Conservation (phyloP, 2,329 filamentous ascomycete species). For the Akanthomyces uredinophilus region DNA sequence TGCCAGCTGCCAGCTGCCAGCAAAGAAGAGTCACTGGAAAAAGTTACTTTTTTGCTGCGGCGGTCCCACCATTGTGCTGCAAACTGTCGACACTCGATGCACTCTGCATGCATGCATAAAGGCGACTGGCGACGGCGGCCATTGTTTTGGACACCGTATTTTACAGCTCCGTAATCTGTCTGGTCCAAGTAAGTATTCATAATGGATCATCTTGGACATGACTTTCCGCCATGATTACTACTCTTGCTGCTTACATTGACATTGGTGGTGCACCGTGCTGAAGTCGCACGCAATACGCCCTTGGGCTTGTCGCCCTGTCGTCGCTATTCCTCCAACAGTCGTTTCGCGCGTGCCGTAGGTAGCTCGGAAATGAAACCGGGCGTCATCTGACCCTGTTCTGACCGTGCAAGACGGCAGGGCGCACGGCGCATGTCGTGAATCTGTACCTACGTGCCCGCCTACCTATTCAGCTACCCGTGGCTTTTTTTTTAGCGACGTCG, state of each 20-base stretch:
- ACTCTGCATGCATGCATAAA: too few relatives aligned
- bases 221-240: too few relatives aligned
- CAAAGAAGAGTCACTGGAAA: background rate
- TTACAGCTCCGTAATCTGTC: background rate
- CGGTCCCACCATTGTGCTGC: background rate
- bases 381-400: background rate
- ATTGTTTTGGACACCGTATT: background rate
- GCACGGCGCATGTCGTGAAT: slow-evolving; percentile 3
- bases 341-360: background rate
- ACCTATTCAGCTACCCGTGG: background rate
- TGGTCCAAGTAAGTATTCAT: background rate
- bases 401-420: slow-evolving; percentile 1
- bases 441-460: too few relatives aligned
- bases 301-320: background rate
- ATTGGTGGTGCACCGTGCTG: too few relatives aligned
- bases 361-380: background rate
- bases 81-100: too few relatives aligned
- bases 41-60: background rate
- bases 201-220: too few relatives aligned
- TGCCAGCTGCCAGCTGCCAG: background rate
- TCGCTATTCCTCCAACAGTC: background rate
- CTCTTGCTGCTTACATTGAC: too few relatives aligned
- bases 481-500: background rate
- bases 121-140: too few relatives aligned
- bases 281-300: too few relatives aligned